These are phyloP conservation scores for Prillingera fragicola DNA, from an alignment of 1,284 basidiomycete species.

Conservation along the genomic window DNA sequence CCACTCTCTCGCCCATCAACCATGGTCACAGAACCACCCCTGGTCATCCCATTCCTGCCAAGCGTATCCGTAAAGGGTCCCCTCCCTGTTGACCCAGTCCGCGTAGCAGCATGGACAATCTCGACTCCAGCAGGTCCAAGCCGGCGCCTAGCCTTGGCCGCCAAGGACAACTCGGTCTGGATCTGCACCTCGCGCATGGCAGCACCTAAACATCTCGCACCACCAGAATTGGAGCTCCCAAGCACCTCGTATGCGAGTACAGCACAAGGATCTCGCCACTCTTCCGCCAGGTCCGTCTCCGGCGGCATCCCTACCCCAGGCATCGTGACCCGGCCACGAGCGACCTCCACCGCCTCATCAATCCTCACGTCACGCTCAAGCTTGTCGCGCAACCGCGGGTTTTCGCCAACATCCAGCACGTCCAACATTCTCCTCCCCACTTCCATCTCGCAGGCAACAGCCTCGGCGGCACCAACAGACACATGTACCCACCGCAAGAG, in stretches of 20 bases:
- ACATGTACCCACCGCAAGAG: constrained; percentile 15
- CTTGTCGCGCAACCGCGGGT: constrained; percentile 17
- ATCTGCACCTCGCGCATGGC: constrained; percentile 13
- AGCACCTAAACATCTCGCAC: neutral
- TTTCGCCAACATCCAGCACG: constrained; percentile 23
- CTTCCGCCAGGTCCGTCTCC: constrained; percentile 23
- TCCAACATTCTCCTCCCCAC: constrained; percentile 9
- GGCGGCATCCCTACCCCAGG: constrained; percentile 25
- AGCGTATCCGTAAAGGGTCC: constrained; percentile 12
- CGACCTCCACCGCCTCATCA: constrained; percentile 28
- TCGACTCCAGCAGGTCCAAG: constrained; percentile 19
- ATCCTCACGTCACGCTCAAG: constrained; percentile 24
- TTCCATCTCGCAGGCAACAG: constrained; percentile 22
- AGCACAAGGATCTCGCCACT: constrained; percentile 14
- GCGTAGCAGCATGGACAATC: constrained; percentile 31
- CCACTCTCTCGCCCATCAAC: neutral
- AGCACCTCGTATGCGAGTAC: too few species aligned
- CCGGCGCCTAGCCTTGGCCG: constrained; percentile 29
- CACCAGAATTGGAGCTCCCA: constrained; percentile 4
- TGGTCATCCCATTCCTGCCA: constrained; percentile 30
- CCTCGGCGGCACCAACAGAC: constrained; percentile 19
- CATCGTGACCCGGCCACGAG: constrained; percentile 23
- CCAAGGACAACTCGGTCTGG: constrained; percentile 38
- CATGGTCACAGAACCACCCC: constrained; percentile 19
- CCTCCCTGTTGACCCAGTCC: constrained; percentile 28